A percentile compares a stretch with the other conserved stretches of the same genome.
These are phyloP conservation scores for Earliella scabrosa DNA, from an alignment of 1,284 basidiomycete species.

Conservation along the genomic window DNA sequence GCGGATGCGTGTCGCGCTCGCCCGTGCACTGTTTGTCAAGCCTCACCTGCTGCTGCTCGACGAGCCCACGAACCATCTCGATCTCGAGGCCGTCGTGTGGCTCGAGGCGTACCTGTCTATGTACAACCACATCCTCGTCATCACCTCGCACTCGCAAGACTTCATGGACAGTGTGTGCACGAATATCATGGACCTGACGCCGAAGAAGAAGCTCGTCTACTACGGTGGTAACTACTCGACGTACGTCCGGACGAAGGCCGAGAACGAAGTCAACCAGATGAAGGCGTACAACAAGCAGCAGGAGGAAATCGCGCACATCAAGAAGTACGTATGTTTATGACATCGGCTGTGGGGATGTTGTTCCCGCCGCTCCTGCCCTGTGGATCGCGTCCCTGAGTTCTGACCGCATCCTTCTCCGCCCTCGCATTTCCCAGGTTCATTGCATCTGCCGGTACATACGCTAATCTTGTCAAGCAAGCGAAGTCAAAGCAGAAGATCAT, in stretches of 20 bases:
- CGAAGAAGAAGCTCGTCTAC: conserved; percentile 87
- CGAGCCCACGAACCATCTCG: conserved; percentile 89
- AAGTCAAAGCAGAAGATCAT: conserved; percentile 99
- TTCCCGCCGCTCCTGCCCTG: neutral
- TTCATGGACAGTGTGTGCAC: conserved; percentile 98
- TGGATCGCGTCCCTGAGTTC: conserved; percentile 3
- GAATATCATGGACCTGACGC: conserved; percentile 96
- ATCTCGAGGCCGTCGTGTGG: conserved; percentile 95
- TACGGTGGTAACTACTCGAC: conserved; percentile 98
- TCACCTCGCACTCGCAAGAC: conserved; percentile 96
- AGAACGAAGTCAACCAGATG: conserved; percentile 99
- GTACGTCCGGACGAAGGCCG: conserved; percentile 93
- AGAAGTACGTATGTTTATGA: conserved; percentile 63
- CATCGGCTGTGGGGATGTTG: no score
- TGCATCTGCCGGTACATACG: conserved; percentile 97
- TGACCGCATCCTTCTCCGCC: conserved; percentile 1
- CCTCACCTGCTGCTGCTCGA: conserved; percentile 94
- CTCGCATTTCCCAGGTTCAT: conserved; percentile 71
- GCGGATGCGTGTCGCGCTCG: conserved; percentile 98
- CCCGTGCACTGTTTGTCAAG: conserved; percentile 95
- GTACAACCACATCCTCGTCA: conserved; percentile 98
- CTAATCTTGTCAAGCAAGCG: conserved; percentile 97
- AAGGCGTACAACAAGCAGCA: conserved; percentile 99
- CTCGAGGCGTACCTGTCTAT: conserved; percentile 97
- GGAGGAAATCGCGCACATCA: conserved; percentile 98